Conservation (phyloP, 495 filamentous ascomycete genomes). For the Apodospora peruviana region DNA sequence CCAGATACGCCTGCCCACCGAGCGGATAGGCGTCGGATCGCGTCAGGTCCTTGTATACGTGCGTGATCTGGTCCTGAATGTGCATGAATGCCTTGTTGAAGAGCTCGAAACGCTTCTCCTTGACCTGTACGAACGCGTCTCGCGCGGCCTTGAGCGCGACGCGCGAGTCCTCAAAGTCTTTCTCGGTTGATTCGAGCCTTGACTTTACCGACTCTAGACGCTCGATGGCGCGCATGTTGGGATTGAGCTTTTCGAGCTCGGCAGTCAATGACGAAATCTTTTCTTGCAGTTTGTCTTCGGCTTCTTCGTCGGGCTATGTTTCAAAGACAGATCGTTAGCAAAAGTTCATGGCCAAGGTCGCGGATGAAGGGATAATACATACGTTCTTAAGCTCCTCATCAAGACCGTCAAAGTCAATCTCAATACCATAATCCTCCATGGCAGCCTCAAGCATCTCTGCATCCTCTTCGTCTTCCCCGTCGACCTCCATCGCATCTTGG, state of each 20-base stretch:
- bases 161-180: conserved; percentile 81
- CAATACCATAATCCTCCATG: conserved; percentile 84
- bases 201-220: conserved; percentile 81
- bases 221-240: conserved; percentile 92
- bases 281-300: conserved; percentile 75
- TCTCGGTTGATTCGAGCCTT: conserved; percentile 77
- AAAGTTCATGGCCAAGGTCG: neutral
- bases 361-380: conserved; percentile 20
- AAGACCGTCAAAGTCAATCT: conserved; percentile 80
- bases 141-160: conserved; percentile 65
- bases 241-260: conserved; percentile 87
- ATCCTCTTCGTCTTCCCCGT: conserved; percentile 59
- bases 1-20: conserved; percentile 91
- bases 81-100: conserved; percentile 95
- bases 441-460: conserved; percentile 47
- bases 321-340: conserved; percentile 4
- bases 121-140: conserved; percentile 75
- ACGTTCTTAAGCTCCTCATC: conserved; percentile 81
- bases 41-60: conserved; percentile 93
- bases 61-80: conserved; percentile 88
- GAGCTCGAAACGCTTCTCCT: conserved; percentile 75
- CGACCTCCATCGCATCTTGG: conserved; percentile 84
- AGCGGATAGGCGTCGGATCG: conserved; percentile 76
- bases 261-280: conserved; percentile 65
- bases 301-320: conserved; percentile 62